Evolutionary conservation across 106 monocot species (phyloP).

Genomic region (Chionographis japonica): DNA sequence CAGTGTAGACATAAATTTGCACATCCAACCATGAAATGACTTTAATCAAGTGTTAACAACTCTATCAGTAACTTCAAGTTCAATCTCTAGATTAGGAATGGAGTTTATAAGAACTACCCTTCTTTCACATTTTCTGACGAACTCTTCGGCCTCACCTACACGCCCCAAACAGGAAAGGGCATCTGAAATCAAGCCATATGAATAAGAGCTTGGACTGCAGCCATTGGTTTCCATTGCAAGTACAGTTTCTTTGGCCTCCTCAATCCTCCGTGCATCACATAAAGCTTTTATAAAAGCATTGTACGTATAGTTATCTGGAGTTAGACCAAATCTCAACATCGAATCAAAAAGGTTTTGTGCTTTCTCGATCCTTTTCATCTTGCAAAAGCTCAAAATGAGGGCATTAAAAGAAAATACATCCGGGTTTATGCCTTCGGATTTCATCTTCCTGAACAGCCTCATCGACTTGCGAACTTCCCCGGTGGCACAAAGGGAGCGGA

Average conservation of each 20-base stretch:
- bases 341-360: conserved; percentile 65
- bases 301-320: conserved; percentile 71
- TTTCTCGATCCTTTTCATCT: conserved; percentile 46
- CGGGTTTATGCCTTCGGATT: conserved; percentile 51
- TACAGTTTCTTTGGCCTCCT: conserved; percentile 63
- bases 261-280: conserved; percentile 41
- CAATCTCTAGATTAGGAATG: neutral
- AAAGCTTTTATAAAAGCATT: conserved; percentile 65
- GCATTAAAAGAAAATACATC: conserved; percentile 83
- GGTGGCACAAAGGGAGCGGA: conserved; percentile 48
- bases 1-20: too few species aligned
- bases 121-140: conserved; percentile 28
- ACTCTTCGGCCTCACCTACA: conserved; percentile 36
- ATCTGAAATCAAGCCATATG: conserved; percentile 40
- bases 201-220: conserved; percentile 28
- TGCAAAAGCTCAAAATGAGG: conserved; percentile 68
- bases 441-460: conserved; percentile 63
- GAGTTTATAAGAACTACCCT: conserved; percentile 23
- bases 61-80: conserved; percentile 3
- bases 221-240: conserved; percentile 47
- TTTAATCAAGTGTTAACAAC: conserved; percentile 21
- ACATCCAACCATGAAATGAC: too few species aligned
- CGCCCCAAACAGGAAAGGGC: conserved; percentile 29
- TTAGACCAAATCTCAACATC: conserved; percentile 74
- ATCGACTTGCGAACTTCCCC: conserved; percentile 57